phyloP scores from a whole-genome alignment of 1,139 yeast genomes.

The Debaryomyces sp. region DNA sequence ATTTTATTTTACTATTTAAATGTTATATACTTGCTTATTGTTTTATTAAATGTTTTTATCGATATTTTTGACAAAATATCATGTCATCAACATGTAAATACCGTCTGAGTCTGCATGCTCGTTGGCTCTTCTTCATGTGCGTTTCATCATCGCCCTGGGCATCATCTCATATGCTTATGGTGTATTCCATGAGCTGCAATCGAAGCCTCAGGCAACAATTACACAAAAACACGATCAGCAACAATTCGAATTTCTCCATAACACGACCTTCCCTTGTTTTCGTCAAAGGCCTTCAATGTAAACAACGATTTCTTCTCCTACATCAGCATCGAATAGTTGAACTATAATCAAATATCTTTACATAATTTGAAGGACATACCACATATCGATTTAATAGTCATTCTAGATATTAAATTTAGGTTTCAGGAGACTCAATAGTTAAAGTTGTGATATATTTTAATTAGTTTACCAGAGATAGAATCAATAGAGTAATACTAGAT shows the following conservation, averaged over 20 bases:
- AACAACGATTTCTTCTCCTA: slow-evolving; percentile 2
- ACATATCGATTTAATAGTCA: background rate
- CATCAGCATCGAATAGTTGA: background rate
- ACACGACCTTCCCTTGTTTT: slow-evolving; percentile 1
- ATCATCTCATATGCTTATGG: background rate
- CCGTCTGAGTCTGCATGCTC: background rate
- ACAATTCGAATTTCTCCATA: background rate
- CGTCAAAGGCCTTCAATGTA: slow-evolving; percentile 4
- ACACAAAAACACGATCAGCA: slow-evolving; percentile 6
- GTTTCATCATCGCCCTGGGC: background rate
- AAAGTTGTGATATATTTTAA: background rate
- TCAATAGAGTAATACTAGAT: background rate
- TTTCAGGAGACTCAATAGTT: background rate
- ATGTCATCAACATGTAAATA: background rate
- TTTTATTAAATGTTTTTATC: slow-evolving; percentile 6
- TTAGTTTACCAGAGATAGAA: background rate
- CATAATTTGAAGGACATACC: background rate
- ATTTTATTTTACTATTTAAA: slow-evolving; percentile 5
- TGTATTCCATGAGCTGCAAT: slow-evolving; percentile 2
- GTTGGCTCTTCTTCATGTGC: background rate
- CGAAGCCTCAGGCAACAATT: background rate
- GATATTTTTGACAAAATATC: background rate
- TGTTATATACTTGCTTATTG: slow-evolving; percentile 5
- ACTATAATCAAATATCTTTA: background rate
- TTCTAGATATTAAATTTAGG: background rate